phyloP scores from a whole-genome alignment of 1,284 basidiomycete species.

The Puccinia horiana region DNA sequence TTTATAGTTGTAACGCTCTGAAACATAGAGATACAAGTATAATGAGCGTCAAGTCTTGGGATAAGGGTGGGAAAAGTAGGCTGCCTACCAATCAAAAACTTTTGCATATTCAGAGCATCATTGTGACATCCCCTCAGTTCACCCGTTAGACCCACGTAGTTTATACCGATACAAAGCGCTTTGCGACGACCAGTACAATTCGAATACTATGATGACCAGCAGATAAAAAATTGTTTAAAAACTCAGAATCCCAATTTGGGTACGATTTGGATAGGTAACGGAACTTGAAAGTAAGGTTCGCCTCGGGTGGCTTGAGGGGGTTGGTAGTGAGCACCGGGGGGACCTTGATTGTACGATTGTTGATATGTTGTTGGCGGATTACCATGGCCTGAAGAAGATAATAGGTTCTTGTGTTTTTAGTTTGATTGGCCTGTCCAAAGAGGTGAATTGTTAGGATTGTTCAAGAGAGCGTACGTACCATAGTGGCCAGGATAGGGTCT shows the following conservation, averaged over 20 bases:
- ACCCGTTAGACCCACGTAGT: constrained; percentile 70
- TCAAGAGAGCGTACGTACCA: constrained; percentile 11
- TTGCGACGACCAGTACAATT: constrained; percentile 53
- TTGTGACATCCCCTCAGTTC: constrained; percentile 82
- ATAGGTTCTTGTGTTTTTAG: not conserved
- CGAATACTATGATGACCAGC: constrained; percentile 51
- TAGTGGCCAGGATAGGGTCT: constrained; percentile 46
- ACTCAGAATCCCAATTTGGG: not conserved
- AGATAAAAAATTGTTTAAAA: not conserved
- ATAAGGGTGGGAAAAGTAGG: not conserved
- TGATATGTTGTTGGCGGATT: constrained; percentile 41
- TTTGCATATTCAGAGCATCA: constrained; percentile 74
- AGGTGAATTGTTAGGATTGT: not conserved
- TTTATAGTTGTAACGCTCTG: constrained; percentile 70
- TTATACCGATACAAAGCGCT: constrained; percentile 70
- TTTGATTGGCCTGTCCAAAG: not conserved
- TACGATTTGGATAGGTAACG: not conserved
- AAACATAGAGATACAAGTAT: constrained; percentile 14
- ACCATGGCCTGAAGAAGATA: constrained; percentile 21
- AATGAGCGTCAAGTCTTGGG: not conserved
- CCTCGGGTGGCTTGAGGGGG: constrained; percentile 38
- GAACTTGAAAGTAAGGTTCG: constrained; percentile 49
- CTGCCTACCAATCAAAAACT: constrained; percentile 69
- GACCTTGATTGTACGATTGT: constrained; percentile 44
- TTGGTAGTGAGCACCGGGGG: constrained; percentile 47